Evolutionary conservation across 1,284 basidiomycete species (phyloP).

Genomic region (Marasmius sp.): DNA sequence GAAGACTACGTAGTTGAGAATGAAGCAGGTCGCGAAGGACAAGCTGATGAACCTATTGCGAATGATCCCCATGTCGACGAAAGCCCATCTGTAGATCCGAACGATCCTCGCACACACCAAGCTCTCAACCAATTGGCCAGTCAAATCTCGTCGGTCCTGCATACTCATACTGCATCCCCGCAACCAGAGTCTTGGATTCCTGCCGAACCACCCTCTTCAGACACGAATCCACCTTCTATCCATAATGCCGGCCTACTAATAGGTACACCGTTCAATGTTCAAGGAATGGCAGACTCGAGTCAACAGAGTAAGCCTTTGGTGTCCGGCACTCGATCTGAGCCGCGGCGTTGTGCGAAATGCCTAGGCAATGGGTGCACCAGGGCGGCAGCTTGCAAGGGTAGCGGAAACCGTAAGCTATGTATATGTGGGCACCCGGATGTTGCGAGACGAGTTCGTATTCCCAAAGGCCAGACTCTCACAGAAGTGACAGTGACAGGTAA

Average conservation of each 20-base stretch:
- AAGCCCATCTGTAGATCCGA: too few species aligned
- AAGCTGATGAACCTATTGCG: neutral
- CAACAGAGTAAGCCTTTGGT: neutral
- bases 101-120: too few species aligned
- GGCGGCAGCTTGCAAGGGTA: neutral
- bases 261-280: neutral
- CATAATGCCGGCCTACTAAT: too few species aligned
- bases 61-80: neutral
- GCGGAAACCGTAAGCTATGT: neutral
- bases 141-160: too few species aligned
- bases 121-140: too few species aligned
- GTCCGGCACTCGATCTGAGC: neutral
- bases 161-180: too few species aligned
- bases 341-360: neutral
- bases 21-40: neutral
- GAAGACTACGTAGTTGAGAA: neutral
- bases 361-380: neutral
- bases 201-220: too few species aligned
- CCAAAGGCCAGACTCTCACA: neutral
- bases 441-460: neutral
- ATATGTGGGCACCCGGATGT: neutral
- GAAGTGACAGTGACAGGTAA: neutral
- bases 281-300: neutral
- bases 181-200: too few species aligned
- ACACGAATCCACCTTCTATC: too few species aligned